A percentile compares a stretch with the other conserved stretches of the same genome.
phyloP scores from a whole-genome alignment of 1,284 basidiomycete genomes.

The Malassezia furfur region DNA sequence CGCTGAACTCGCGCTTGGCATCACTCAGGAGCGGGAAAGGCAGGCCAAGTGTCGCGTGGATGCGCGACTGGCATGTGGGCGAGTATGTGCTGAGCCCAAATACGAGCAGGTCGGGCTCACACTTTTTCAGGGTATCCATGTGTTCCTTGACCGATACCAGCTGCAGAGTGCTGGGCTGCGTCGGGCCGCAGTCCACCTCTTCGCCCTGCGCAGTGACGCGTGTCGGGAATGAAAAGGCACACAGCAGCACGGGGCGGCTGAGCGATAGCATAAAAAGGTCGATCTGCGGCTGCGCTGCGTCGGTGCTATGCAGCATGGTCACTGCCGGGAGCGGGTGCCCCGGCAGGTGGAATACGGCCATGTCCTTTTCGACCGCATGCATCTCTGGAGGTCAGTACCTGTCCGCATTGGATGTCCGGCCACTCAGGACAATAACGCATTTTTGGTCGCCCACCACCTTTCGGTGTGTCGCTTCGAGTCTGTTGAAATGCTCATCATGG shows the following conservation, averaged over 20 bases:
- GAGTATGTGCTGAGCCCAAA: constrained; percentile 32
- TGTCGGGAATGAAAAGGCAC: constrained; percentile 21
- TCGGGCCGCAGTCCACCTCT: constrained; percentile 15
- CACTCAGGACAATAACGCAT: constrained; percentile 22
- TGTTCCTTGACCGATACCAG: constrained; percentile 21
- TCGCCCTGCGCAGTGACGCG: constrained; percentile 12
- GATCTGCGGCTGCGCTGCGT: constrained; percentile 15
- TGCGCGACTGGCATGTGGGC: constrained; percentile 14
- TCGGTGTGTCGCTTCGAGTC: constrained; percentile 16
- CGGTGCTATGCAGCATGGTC: constrained; percentile 27
- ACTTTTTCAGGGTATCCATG: constrained; percentile 14
- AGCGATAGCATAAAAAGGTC: constrained; percentile 41
- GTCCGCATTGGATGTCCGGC: neutral
- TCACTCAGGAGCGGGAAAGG: constrained; percentile 16
- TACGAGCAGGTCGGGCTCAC: constrained; percentile 25
- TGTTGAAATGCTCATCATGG: constrained; percentile 12
- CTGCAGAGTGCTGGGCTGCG: constrained; percentile 23
- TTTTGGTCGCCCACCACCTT: constrained; percentile 18
- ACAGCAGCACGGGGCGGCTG: constrained; percentile 31
- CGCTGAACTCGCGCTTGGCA: constrained; percentile 10
- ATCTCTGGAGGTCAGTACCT: constrained; percentile 8
- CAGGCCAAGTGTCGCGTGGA: constrained; percentile 2
- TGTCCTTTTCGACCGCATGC: constrained; percentile 18
- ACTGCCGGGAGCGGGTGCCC: constrained; percentile 40
- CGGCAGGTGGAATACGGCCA: constrained; percentile 32